phyloP scores from a whole-genome alignment of 192 early-diverging fungal genomes.

The Backusella macrospora region DNA sequence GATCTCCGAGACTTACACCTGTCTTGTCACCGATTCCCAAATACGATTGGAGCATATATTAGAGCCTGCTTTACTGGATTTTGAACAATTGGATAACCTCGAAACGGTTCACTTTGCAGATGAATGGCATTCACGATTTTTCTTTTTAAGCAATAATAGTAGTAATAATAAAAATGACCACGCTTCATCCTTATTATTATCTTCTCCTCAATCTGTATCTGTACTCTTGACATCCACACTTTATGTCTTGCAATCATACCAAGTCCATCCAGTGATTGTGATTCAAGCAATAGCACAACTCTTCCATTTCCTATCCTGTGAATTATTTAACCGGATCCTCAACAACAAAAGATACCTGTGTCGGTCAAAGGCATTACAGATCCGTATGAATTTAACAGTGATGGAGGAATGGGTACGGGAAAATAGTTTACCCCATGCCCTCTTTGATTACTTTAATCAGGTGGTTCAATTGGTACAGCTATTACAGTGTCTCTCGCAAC shows the following conservation, averaged over 20 bases:
- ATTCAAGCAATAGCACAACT: constrained; percentile 76
- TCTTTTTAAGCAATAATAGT: constrained; percentile 1
- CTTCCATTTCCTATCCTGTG: constrained; percentile 75
- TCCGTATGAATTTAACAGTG: constrained; percentile 80
- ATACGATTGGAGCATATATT: constrained; percentile 67
- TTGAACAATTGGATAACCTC: constrained; percentile 70
- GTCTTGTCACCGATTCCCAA: constrained; percentile 67
- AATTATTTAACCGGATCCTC: constrained; percentile 88
- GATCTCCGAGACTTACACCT: constrained; percentile 69
- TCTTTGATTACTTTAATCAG: constrained; percentile 61
- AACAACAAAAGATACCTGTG: constrained; percentile 71
- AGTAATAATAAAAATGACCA: constrained; percentile 4
- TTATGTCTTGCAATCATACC: constrained; percentile 69
- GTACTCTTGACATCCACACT: constrained; percentile 70
- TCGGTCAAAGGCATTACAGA: constrained; percentile 81
- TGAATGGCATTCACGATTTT: constrained; percentile 48
- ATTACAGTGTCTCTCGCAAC: constrained; percentile 75
- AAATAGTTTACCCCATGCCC: constrained; percentile 45
- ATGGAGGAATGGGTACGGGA: constrained; percentile 86
- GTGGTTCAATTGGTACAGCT: constrained; percentile 82
- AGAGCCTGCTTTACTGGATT: constrained; percentile 68
- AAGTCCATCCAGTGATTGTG: constrained; percentile 75
- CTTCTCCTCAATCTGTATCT: constrained; percentile 72
- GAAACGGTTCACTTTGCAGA: constrained; percentile 58
- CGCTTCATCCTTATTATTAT: not conserved